phyloP scores from a whole-genome alignment of 768 basidiomycete species.

The Amanita rimosa region DNA sequence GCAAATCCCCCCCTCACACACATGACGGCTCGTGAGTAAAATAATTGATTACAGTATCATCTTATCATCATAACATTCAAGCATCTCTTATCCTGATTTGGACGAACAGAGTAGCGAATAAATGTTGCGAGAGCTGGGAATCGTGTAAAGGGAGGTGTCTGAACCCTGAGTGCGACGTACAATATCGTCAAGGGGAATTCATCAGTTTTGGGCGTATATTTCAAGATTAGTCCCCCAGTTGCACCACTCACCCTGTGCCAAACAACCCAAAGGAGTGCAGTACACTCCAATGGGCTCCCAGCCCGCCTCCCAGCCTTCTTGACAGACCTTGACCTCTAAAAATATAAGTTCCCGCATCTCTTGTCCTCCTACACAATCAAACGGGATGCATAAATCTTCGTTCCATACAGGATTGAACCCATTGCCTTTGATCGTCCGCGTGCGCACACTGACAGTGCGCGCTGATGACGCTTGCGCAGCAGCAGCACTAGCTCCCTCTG shows the following conservation, averaged over 20 bases:
- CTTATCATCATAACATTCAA: background rate
- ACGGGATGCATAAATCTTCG: conserved; percentile 57
- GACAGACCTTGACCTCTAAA: conserved; percentile 64
- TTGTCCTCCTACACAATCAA: conserved; percentile 58
- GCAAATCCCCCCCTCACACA: background rate
- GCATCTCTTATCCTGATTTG: conserved; percentile 36
- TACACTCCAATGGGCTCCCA: conserved; percentile 64
- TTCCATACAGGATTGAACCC: conserved; percentile 93
- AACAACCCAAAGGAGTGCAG: conserved; percentile 58
- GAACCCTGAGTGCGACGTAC: conserved; percentile 43
- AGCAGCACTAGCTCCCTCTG: conserved; percentile 10
- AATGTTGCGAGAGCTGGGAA: conserved; percentile 71
- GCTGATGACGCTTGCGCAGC: conserved; percentile 20
- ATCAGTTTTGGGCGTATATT: background rate
- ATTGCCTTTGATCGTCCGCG: conserved; percentile 65
- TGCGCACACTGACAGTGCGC: conserved; percentile 42
- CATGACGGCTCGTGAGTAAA: background rate
- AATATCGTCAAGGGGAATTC: background rate
- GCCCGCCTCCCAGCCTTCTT: conserved; percentile 41
- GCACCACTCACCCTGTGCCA: conserved; percentile 51
- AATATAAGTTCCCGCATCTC: conserved; percentile 78
- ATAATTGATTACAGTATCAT: background rate
- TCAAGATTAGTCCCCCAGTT: background rate
- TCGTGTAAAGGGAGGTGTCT: conserved; percentile 89
- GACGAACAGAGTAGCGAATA: conserved; percentile 93